A percentile compares a stretch with the other conserved stretches of the same genome.
Conservation (phyloP, 371 early-diverging fungal species). For the Amoeboaphelidium protococcarum region DNA sequence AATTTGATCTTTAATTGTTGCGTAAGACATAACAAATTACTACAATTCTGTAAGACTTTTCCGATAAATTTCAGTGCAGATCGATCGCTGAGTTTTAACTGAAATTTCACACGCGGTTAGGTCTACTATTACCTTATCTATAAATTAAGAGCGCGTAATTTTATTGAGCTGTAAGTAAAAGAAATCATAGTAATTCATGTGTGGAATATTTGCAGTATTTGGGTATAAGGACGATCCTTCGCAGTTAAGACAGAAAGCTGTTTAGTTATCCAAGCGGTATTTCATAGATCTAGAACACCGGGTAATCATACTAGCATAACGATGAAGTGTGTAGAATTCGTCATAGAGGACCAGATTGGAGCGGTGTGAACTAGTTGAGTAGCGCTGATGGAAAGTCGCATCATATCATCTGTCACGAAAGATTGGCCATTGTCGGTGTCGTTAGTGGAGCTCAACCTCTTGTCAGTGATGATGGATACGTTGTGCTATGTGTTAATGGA, state of each 20-base stretch:
- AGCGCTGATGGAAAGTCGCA: conserved; percentile 33
- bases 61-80: too few species aligned
- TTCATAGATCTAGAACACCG: neutral
- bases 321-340: conserved; percentile 22
- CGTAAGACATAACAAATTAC: too few species aligned
- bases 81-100: too few species aligned
- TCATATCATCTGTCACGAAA: conserved; percentile 78
- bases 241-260: conserved; percentile 48
- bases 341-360: conserved; percentile 94
- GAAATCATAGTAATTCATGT: conserved; percentile 25
- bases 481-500: conserved; percentile 74
- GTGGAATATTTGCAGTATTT: conserved; percentile 80
- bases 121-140: neutral
- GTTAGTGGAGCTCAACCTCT: conserved; percentile 84
- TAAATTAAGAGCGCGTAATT: neutral
- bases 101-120: too few species aligned
- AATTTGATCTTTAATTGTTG: too few species aligned
- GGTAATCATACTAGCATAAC: neutral
- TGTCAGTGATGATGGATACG: conserved; percentile 49
- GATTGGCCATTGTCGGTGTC: conserved; percentile 87
- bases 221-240: conserved; percentile 49
- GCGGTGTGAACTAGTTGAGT: too few species aligned
- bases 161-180: neutral
- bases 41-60: too few species aligned
- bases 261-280: conserved; percentile 64